Percentiles rank a stretch among this genome's conserved stretches.
phyloP scores from a whole-genome alignment of 2,329 filamentous ascomycete species.

The Aureobasidium sp. region DNA sequence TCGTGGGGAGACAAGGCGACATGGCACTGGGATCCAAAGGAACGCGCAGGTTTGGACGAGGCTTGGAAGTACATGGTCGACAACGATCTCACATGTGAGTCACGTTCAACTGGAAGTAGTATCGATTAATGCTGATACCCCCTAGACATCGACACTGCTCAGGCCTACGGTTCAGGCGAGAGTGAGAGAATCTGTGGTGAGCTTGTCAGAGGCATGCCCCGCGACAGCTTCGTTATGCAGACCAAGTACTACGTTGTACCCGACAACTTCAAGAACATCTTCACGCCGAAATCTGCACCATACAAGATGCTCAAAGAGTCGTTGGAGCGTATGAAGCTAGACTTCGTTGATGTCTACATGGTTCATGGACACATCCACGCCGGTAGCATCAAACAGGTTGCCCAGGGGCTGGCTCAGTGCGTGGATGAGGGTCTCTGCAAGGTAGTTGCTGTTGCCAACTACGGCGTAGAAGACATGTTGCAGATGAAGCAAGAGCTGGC shows the following conservation, averaged over 20 bases:
- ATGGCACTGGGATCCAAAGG: slow-evolving; percentile 31
- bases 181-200: slow-evolving; percentile 38
- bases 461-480: slow-evolving; percentile 36
- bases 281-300: slow-evolving; percentile 30
- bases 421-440: slow-evolving; percentile 37
- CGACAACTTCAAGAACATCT: slow-evolving; percentile 28
- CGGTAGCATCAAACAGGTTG: slow-evolving; percentile 34
- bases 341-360: slow-evolving; percentile 35
- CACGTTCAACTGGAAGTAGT: neutral
- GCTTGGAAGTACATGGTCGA: slow-evolving; percentile 35
- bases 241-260: slow-evolving; percentile 37
- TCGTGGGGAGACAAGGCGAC: slow-evolving; percentile 24
- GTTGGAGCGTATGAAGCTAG: slow-evolving; percentile 32
- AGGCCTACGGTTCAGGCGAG: slow-evolving; percentile 38
- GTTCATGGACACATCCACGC: slow-evolving; percentile 39
- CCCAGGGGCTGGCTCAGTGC: slow-evolving; percentile 37
- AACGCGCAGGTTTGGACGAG: slow-evolving; percentile 30
- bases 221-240: slow-evolving; percentile 35
- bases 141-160: slow-evolving; percentile 37
- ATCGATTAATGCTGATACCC: neutral
- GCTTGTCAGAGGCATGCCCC: slow-evolving; percentile 32
- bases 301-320: slow-evolving; percentile 32
- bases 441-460: slow-evolving; percentile 41
- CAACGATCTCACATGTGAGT: slow-evolving; percentile 30
- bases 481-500: slow-evolving; percentile 36